A percentile compares a stretch with the other conserved stretches of the same genome.
Conservation (phyloP, 352 stramenopile genomes). For the Globisporangium camurandrum region DNA sequence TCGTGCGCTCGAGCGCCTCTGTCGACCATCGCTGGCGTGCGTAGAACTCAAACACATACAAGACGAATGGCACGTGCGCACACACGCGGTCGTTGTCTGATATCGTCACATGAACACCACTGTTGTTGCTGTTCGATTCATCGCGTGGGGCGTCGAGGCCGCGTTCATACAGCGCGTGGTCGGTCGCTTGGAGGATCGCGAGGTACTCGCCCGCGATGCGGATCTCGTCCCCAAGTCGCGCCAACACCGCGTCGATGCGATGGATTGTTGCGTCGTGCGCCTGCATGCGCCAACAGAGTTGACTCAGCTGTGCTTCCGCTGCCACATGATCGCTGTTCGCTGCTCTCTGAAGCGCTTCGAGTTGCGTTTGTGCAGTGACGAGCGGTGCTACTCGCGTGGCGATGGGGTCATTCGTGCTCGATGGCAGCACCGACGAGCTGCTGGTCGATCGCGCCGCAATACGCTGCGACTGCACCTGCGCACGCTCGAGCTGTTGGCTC, state of each 20-base stretch:
- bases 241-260: constrained; percentile 15
- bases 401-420: background rate
- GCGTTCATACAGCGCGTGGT: constrained; percentile 14
- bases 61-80: constrained; percentile 8
- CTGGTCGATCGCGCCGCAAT: background rate
- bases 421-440: background rate
- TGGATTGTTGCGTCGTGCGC: constrained; percentile 17
- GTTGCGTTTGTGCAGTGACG: background rate
- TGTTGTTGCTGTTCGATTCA: too few species aligned
- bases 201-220: constrained; percentile 16
- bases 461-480: background rate
- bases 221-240: constrained; percentile 8
- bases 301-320: constrained; percentile 18
- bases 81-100: constrained; percentile 2
- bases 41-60: constrained; percentile 23
- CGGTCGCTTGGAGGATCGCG: constrained; percentile 13
- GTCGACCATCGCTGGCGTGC: constrained; percentile 20
- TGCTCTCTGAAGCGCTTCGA: constrained; percentile 7
- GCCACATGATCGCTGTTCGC: constrained; percentile 15
- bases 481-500: background rate
- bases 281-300: constrained; percentile 26
- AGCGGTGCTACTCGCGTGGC: background rate
- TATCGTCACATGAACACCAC: background rate
- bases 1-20: constrained; percentile 17
- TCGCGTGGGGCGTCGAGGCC: constrained; percentile 1